Evolutionary conservation across 805 yeast genomes (phyloP), one percentile per base, ranked within the genome.

Genomic region (Wickerhamiella dianesei): DNA sequence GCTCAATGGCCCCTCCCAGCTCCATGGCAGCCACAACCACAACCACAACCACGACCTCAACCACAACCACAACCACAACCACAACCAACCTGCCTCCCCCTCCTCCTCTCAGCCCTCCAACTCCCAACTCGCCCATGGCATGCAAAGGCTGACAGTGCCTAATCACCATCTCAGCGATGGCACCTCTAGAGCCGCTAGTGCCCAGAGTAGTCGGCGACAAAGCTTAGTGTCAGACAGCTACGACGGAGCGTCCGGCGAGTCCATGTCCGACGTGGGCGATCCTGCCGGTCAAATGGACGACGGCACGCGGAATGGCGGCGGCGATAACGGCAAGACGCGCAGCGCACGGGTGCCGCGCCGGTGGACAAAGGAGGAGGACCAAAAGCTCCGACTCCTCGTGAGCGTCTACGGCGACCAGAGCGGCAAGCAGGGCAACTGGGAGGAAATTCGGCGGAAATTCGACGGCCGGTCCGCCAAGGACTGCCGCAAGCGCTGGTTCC

Each of bases 401-500:
- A 55, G 65, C n/a, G 51, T 57, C 42, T 64, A 64, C 61, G 69
- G 69, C 32, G 69, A 64, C 70, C 45, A 70, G 79, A 37, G 74
- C 79, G 53, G 68, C 52, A 53, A 65, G 50, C 58, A 72, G 65
- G 61, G 72, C 56, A 52, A 64, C 55, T 64, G 67, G 69, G 60
- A 70, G 52, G 57, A 68, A 48, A 64, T 64, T 35, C 50, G 62
- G 9, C 52, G 62, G 8, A 57, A 62, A n/a, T 59, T 65, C 45
- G 60, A 55, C 17, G 51, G 55, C 35, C 61, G 95, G 45, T 79
- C 82, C 55, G 72, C 85, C 12, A 85, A 82, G 56, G 94, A 86
- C 59, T 82, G 95, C 59, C 73, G 86, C 35, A 87, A 86, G 61
- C 66, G 96, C 48, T 88, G 96, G 96, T 68, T 76, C 16, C 81